These are phyloP conservation scores for Colletotrichum scovillei DNA, from an alignment of 2,329 filamentous ascomycete genomes.

Conservation along the genomic window DNA sequence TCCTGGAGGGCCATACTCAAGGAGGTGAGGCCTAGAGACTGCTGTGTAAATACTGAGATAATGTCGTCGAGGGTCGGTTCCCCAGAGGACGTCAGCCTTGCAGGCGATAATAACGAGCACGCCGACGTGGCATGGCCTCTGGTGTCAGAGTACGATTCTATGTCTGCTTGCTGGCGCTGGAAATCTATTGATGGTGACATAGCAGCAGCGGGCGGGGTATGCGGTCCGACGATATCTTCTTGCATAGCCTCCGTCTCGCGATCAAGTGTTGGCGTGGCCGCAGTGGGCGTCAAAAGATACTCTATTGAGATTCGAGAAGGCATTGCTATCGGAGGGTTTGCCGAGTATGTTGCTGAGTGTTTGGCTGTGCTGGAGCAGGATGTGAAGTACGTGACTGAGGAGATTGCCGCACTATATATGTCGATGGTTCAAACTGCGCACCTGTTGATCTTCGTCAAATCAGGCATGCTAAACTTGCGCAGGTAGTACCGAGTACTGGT, in stretches of 20 bases:
- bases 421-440: not conserved
- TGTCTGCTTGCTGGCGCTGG: not conserved
- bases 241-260: not conserved
- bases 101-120: not conserved
- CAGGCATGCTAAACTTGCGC: too few relatives aligned
- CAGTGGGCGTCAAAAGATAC: not conserved
- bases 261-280: not conserved
- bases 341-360: not conserved
- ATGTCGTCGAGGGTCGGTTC: constrained; percentile 1
- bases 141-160: not conserved
- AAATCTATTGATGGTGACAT: not conserved
- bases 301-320: not conserved
- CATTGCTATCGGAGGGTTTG: not conserved
- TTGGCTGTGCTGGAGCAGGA: not conserved
- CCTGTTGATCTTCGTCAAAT: not conserved
- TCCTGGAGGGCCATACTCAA: constrained; percentile 8
- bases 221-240: not conserved
- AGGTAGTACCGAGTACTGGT: not conserved
- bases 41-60: not conserved
- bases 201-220: not conserved
- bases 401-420: not conserved
- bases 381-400: constrained; percentile 1
- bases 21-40: not conserved
- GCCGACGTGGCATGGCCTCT: not conserved
- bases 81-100: constrained; percentile 4